Conservation (phyloP, 2,329 filamentous ascomycete species). For the Hymenoscyphus fraxineus region DNA sequence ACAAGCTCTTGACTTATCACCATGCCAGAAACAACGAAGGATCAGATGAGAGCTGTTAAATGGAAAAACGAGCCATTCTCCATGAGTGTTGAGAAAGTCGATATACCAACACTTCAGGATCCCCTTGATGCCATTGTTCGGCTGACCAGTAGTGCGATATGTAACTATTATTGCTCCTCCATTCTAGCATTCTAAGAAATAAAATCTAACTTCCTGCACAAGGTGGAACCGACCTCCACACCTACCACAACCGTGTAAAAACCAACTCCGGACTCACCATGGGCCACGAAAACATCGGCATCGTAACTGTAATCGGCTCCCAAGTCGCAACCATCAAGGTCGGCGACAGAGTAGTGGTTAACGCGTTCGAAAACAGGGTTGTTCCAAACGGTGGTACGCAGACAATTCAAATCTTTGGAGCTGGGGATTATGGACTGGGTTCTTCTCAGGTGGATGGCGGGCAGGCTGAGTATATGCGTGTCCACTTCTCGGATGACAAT, state of each 20-base stretch:
- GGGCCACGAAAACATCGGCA: slow-evolving; percentile 84
- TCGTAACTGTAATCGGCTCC: no score
- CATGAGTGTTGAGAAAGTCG: slow-evolving; percentile 59
- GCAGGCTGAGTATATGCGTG: no score
- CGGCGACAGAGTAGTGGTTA: no score
- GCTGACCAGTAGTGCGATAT: slow-evolving; percentile 38
- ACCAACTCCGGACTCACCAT: slow-evolving; percentile 29
- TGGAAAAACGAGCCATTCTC: slow-evolving; percentile 26
- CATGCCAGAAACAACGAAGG: not conserved
- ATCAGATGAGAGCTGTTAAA: not conserved
- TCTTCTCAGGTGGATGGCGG: no score
- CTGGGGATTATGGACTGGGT: no score
- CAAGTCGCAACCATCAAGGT: no score
- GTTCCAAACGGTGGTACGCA: no score
- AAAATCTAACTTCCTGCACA: slow-evolving; percentile 46
- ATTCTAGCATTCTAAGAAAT: slow-evolving; percentile 47
- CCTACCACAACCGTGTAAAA: not conserved
- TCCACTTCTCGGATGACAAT: no score
- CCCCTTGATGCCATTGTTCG: slow-evolving; percentile 40
- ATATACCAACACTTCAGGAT: slow-evolving; percentile 56
- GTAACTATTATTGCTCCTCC: slow-evolving; percentile 13
- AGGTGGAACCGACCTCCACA: not conserved
- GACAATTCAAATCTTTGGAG: no score
- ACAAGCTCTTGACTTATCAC: not conserved
- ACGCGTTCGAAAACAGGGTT: no score